These are phyloP conservation scores for Plectosphaerella cucumerina DNA, from an alignment of 2,329 filamentous ascomycete species.

Conservation along the genomic window DNA sequence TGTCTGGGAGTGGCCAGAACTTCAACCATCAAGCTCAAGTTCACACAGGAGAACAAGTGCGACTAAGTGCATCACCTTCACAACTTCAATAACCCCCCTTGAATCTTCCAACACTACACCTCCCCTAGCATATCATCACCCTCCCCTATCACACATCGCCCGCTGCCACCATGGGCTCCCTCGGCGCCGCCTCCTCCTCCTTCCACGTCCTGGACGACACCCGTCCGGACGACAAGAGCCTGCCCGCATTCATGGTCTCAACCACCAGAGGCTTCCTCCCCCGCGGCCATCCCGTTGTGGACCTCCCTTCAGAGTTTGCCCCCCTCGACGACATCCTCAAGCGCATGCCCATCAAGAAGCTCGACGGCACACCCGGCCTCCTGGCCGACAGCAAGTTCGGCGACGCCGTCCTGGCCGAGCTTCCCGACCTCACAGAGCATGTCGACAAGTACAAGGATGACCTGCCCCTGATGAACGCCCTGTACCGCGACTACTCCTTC, in stretches of 20 bases:
- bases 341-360: slow-evolving; percentile 74
- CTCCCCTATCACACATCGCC: slow-evolving; percentile 6
- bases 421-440: slow-evolving; percentile 71
- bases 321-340: slow-evolving; percentile 67
- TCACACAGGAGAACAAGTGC: neutral
- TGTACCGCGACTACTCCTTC: slow-evolving; percentile 92
- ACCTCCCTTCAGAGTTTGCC: slow-evolving; percentile 70
- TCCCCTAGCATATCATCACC: neutral
- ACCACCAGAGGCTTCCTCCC: slow-evolving; percentile 72
- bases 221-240: slow-evolving; percentile 54
- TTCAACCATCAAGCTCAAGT: slow-evolving; percentile 9
- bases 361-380: slow-evolving; percentile 70
- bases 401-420: slow-evolving; percentile 64
- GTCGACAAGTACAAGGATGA: slow-evolving; percentile 72
- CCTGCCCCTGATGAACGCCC: slow-evolving; percentile 74
- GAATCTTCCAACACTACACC: too few relatives aligned
- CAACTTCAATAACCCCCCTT: too few relatives aligned
- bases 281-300: slow-evolving; percentile 55
- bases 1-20: neutral
- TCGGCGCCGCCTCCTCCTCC: slow-evolving; percentile 22
- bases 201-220: slow-evolving; percentile 64
- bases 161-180: slow-evolving; percentile 34
- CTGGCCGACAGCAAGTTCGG: slow-evolving; percentile 72
- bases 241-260: slow-evolving; percentile 77
- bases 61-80: too few relatives aligned